These are phyloP conservation scores for Baudoinia panamericana DNA, from an alignment of 495 filamentous ascomycete species.

Conservation along the genomic window DNA sequence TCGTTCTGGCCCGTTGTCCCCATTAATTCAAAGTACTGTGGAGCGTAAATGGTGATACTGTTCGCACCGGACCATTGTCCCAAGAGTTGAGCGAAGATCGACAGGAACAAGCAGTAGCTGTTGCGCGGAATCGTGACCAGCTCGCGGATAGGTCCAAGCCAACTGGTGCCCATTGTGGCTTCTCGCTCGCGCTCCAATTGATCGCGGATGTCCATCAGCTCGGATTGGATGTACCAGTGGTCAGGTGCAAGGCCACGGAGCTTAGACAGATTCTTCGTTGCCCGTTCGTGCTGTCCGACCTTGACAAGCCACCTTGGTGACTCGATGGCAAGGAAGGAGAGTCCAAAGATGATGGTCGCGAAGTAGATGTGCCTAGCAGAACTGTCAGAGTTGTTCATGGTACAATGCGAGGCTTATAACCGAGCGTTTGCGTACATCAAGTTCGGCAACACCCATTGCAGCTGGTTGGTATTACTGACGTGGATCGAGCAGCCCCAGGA, in stretches of 20 bases:
- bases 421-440: no score
- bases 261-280: constrained; percentile 34
- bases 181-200: constrained; percentile 35
- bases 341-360: constrained; percentile 18
- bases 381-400: no score
- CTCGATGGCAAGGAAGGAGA: constrained; percentile 12
- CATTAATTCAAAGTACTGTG: constrained; percentile 51
- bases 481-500: constrained; percentile 41
- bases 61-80: constrained; percentile 54
- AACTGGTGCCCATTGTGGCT: constrained; percentile 5
- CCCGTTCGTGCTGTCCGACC: constrained; percentile 24
- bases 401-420: no score
- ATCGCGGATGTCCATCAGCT: constrained; percentile 38
- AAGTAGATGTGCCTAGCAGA: constrained; percentile 26
- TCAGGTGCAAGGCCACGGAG: constrained; percentile 38
- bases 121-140: constrained; percentile 47
- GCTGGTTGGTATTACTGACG: constrained; percentile 11
- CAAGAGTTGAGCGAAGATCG: constrained; percentile 46
- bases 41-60: constrained; percentile 51
- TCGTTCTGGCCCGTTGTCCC: constrained; percentile 49
- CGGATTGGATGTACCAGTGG: constrained; percentile 37
- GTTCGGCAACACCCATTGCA: constrained; percentile 23
- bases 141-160: constrained; percentile 33
- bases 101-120: constrained; percentile 49
- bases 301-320: constrained; percentile 14